Percentiles rank a stretch among this genome's conserved stretches.
Evolutionary conservation across 164 flowering plant species (phyloP).

Genomic region (Protea cynaroides): DNA sequence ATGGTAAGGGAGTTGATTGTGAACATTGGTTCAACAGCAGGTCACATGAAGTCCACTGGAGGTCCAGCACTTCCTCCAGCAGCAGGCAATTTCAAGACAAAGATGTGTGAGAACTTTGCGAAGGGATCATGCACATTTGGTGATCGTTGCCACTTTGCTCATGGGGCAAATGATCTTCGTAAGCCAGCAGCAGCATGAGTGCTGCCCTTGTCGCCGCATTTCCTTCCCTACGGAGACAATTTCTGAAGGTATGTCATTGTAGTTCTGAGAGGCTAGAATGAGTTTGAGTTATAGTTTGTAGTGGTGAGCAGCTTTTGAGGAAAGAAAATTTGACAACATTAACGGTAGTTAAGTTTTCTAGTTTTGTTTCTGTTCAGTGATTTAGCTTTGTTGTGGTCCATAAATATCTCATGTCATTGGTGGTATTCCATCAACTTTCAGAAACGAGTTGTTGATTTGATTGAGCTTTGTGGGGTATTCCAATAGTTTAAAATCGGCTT

Average conservation of each 20-base stretch:
- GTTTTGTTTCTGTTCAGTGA: too few species aligned
- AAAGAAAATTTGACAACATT: too few species aligned
- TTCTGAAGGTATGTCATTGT: not conserved
- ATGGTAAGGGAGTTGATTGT: constrained; percentile 68
- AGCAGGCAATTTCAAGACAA: constrained; percentile 52
- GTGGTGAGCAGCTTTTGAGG: too few species aligned
- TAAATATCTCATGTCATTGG: too few species aligned
- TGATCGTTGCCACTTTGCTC: constrained; percentile 75
- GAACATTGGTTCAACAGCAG: constrained; percentile 31
- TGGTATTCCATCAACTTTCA: too few species aligned
- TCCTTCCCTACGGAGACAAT: not conserved
- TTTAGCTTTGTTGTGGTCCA: too few species aligned
- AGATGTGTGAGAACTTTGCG: constrained; percentile 58
- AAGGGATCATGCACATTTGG: constrained; percentile 72
- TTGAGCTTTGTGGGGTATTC: too few species aligned
- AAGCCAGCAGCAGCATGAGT: constrained; percentile 24
- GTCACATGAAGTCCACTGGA: constrained; percentile 17
- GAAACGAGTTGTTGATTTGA: too few species aligned
- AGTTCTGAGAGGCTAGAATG: not conserved
- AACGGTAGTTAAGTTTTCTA: too few species aligned
- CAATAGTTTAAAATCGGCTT: too few species aligned
- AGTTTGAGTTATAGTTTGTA: not conserved
- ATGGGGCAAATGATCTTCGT: constrained; percentile 58
- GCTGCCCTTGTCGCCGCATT: not conserved
- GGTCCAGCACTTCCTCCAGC: constrained; percentile 9